Evolutionary conservation across 2,329 filamentous ascomycete genomes (phyloP), one percentile per base, ranked within the genome.

Genomic region (Diaporthe destruens): DNA sequence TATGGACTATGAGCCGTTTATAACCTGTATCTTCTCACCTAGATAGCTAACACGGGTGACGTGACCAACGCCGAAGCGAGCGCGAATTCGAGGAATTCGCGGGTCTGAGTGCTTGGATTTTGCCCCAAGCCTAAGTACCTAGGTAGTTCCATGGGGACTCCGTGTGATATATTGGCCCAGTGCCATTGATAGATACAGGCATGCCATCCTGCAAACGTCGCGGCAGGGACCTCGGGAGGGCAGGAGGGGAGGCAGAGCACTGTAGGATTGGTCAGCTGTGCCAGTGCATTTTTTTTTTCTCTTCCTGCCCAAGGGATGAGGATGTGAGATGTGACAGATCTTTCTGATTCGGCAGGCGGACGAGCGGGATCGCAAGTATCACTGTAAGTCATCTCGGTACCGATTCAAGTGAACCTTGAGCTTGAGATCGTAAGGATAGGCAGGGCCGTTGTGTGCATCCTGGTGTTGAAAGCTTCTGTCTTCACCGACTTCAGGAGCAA

Each of bases 311-410:
- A 51, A 51, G 59, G 59, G 59, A 23, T 65, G 42, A 49, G 59
- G 47, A 65, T 65, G 9, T 65, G 61, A 65, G 61, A 65, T 51
- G 20, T 65, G 61, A 65, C 36, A 65, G 61, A 53, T 65, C 61
- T 53, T 32, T 51, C 44, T 65, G 61, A 65, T 65, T 65, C 61
- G 61, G 61, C 61, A 65, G 61, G 61, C 61, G 44, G 61, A 36
- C 61, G 61, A 65, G 61, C 61, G 61, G 59, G 59, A 65, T 65
- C 59, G 59, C 59, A 65, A 65, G 59, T 65, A 12, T 36, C 23
- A 65, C 59, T 65, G 59, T 65, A 65, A 65, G 61, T 65, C 61
- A 65, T 65, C 61, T 65, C 61, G 44, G 61, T 65, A 51, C 59
- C 59, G 44, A 36, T 65, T 65, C 44, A 44, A 65, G 14, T 32